These are phyloP conservation scores for Sporobolomyces pararoseus DNA, from an alignment of 768 basidiomycete species.

Conservation along the genomic window DNA sequence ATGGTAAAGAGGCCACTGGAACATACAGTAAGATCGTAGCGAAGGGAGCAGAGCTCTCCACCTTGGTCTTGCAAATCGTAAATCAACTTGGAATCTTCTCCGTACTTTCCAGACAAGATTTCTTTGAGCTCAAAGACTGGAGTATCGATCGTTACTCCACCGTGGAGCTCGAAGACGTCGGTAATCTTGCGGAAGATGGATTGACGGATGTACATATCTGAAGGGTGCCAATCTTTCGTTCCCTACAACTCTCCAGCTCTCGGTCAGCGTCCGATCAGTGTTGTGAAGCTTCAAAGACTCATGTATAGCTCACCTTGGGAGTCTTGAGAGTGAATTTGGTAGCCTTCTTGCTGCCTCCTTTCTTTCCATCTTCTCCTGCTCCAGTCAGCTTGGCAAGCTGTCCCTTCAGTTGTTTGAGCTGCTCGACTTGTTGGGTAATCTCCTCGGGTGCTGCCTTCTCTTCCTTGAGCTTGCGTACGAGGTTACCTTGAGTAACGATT, in stretches of 20 bases:
- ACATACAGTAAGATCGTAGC: conserved; percentile 85
- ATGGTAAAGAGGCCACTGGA: neutral
- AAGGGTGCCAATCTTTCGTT: conserved; percentile 88
- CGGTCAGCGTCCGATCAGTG: too few relatives aligned
- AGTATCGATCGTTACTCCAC: conserved; percentile 88
- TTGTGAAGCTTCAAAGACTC: too few relatives aligned
- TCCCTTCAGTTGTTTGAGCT: conserved; percentile 41
- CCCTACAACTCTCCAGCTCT: conserved; percentile 57
- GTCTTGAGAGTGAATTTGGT: conserved; percentile 74
- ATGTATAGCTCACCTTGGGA: conserved; percentile 65
- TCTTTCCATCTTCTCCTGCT: conserved; percentile 59
- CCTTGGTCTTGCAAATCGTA: conserved; percentile 97
- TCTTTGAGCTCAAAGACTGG: conserved; percentile 98
- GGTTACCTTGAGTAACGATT: conserved; percentile 32
- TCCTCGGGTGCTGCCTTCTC: conserved; percentile 29
- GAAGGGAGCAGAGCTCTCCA: conserved; percentile 86
- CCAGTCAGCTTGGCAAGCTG: conserved; percentile 50
- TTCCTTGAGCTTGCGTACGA: conserved; percentile 41
- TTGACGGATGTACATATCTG: conserved; percentile 85
- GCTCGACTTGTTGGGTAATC: conserved; percentile 1
- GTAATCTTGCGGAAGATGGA: conserved; percentile 85
- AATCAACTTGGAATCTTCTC: conserved; percentile 94
- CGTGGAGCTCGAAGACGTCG: conserved; percentile 79
- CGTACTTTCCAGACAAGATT: conserved; percentile 91
- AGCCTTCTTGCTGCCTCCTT: conserved; percentile 40